Evolutionary conservation across 768 basidiomycete species (phyloP).

Genomic region (Cystobasidium ongulense): DNA sequence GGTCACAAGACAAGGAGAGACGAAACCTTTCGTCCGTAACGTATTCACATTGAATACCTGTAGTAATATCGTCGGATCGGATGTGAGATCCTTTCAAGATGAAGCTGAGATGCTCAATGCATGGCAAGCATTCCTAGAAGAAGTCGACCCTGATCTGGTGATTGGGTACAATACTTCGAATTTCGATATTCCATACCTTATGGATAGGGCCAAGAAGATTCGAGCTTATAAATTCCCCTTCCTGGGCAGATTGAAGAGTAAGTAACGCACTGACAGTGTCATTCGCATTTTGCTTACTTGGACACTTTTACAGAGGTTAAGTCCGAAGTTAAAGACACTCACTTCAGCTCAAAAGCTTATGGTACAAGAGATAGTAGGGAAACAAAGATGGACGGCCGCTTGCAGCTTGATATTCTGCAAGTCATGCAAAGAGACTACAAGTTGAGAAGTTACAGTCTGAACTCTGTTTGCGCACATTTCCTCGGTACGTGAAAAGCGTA

Average conservation of each 20-base stretch:
- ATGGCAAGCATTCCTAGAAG: constrained; percentile 84
- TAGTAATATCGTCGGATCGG: constrained; percentile 92
- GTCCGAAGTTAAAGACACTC: constrained; percentile 79
- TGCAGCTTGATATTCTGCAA: constrained; percentile 91
- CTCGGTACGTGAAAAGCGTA: constrained; percentile 51
- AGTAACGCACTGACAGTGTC: constrained; percentile 39
- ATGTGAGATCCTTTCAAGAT: constrained; percentile 73
- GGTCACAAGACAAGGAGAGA: constrained; percentile 94
- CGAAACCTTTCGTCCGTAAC: constrained; percentile 88
- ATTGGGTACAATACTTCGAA: constrained; percentile 91
- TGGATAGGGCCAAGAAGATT: constrained; percentile 80
- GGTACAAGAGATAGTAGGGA: constrained; percentile 96
- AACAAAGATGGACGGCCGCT: constrained; percentile 75
- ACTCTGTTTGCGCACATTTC: constrained; percentile 95
- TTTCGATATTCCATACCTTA: constrained; percentile 93
- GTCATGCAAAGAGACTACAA: constrained; percentile 99
- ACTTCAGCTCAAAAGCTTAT: constrained; percentile 96
- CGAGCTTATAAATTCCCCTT: constrained; percentile 62
- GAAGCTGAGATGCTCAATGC: constrained; percentile 64
- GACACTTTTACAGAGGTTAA: constrained; percentile 53
- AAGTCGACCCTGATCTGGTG: constrained; percentile 88
- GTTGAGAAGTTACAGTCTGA: constrained; percentile 89
- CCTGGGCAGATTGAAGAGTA: constrained; percentile 69
- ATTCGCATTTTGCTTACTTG: constrained; percentile 4
- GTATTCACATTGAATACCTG: constrained; percentile 92